phyloP scores from a whole-genome alignment of 164 flowering plant genomes.

The Pachysandra terminalis region DNA sequence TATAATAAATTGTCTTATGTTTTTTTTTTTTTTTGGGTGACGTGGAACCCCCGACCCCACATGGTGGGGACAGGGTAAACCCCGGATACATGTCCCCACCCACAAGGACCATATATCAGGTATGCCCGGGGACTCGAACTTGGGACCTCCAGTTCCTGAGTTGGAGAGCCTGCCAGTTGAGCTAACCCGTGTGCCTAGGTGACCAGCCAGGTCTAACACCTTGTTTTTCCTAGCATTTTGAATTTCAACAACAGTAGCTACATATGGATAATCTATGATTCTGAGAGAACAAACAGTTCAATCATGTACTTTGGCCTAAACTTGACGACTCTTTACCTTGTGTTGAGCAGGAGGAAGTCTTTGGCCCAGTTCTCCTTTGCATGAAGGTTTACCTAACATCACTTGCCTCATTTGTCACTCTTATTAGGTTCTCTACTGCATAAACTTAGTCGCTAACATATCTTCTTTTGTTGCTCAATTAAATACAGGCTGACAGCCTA shows the following conservation, averaged over 20 bases:
- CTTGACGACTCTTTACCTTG: constrained; percentile 14
- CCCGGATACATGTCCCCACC: too few species aligned
- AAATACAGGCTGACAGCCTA: constrained; percentile 47
- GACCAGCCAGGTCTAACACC: too few species aligned
- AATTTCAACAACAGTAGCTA: constrained; percentile 10
- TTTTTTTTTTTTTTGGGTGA: too few species aligned
- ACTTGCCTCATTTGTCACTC: background rate
- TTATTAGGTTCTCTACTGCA: background rate
- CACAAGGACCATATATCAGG: too few species aligned
- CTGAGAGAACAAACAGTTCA: constrained; percentile 9
- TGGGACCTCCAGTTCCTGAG: too few species aligned
- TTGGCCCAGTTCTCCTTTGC: constrained; percentile 72
- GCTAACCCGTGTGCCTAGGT: too few species aligned
- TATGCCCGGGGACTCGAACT: too few species aligned
- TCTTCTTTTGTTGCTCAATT: constrained; percentile 9
- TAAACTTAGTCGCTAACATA: constrained; percentile 3
- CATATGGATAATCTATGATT: constrained; percentile 2
- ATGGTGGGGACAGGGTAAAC: too few species aligned
- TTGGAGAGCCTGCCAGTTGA: too few species aligned
- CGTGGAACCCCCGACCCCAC: too few species aligned
- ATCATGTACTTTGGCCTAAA: constrained; percentile 7
- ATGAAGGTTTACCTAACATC: constrained; percentile 46
- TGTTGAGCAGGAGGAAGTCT: constrained; percentile 58
- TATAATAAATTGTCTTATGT: too few species aligned
- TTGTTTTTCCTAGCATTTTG: too few species aligned